Conservation (phyloP, 176 grass and related monocot species). For the Eremochloa ophiuroides region DNA sequence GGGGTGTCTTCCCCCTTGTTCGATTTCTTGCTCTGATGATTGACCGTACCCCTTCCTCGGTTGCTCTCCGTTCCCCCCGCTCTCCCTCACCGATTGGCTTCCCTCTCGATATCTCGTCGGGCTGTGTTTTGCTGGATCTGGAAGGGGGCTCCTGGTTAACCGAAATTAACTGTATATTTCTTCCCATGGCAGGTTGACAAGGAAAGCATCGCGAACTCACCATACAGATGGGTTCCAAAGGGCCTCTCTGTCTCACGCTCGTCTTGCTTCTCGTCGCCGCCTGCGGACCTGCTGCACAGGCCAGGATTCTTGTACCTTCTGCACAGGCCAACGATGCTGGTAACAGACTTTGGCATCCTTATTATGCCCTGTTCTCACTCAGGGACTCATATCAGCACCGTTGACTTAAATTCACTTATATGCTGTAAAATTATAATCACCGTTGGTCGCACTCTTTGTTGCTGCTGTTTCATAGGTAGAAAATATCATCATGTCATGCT, state of each 20-base stretch:
- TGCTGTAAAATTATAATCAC: not conserved
- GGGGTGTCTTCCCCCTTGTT: not conserved
- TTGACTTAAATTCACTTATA: not conserved
- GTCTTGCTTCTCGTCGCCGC: not conserved
- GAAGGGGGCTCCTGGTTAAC: not conserved
- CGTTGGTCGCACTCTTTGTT: not conserved
- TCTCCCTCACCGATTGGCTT: not conserved
- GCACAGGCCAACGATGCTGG: not conserved
- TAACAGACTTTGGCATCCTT: not conserved
- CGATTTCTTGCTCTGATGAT: not conserved
- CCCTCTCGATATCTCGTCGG: not conserved
- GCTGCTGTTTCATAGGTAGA: not conserved
- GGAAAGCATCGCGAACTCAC: not conserved
- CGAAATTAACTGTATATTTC: not conserved
- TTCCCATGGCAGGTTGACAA: not conserved
- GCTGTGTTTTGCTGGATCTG: not conserved
- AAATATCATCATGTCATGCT: not conserved
- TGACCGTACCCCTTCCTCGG: rapidly evolving
- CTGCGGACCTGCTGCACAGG: not conserved
- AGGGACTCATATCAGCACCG: not conserved
- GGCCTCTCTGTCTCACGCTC: not conserved
- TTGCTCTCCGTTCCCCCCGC: not conserved
- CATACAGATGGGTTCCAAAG: not conserved
- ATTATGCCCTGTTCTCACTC: not conserved
- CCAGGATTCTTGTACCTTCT: not conserved